Evolutionary conservation across 805 yeast genomes (phyloP).

Genomic region (Diddensiella caesifluorescens): DNA sequence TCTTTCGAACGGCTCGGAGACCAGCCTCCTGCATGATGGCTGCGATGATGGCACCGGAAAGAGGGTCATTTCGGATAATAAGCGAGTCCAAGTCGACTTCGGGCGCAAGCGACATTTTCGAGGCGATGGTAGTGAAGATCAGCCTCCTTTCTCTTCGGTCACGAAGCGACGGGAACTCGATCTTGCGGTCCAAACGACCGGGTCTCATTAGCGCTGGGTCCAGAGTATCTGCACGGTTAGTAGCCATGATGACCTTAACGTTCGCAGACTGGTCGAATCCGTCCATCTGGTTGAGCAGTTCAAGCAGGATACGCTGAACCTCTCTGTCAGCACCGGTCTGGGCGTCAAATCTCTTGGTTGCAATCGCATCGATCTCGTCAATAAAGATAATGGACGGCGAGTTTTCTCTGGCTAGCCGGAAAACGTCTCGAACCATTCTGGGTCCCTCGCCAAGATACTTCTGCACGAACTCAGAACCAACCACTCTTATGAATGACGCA

Average conservation of each 20-base stretch:
- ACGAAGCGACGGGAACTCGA: slow-evolving; percentile 92
- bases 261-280: slow-evolving; percentile 95
- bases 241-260: slow-evolving; percentile 98
- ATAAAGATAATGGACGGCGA: slow-evolving; percentile 95
- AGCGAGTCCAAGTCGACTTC: slow-evolving; percentile 94
- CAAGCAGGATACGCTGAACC: slow-evolving; percentile 95
- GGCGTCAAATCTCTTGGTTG: slow-evolving; percentile 98
- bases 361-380: slow-evolving; percentile 98
- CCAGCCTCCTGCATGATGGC: slow-evolving; percentile 99
- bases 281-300: slow-evolving; percentile 96
- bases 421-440: slow-evolving; percentile 98
- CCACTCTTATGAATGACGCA: slow-evolving; percentile 93
- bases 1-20: slow-evolving; percentile 94
- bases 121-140: slow-evolving; percentile 90
- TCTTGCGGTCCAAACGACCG: slow-evolving; percentile 96
- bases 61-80: slow-evolving; percentile 91
- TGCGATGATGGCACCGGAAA: slow-evolving; percentile 94
- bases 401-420: slow-evolving; percentile 94
- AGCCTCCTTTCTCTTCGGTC: slow-evolving; percentile 98
- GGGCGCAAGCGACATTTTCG: slow-evolving; percentile 97
- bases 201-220: slow-evolving; percentile 98
- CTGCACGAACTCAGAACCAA: slow-evolving; percentile 97
- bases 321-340: slow-evolving; percentile 99
- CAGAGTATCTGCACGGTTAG: slow-evolving; percentile 97
- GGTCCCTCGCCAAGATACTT: slow-evolving; percentile 99